These are phyloP conservation scores for Dactylellina parvicollis DNA, from an alignment of 2,329 filamentous ascomycete species.

Conservation along the genomic window DNA sequence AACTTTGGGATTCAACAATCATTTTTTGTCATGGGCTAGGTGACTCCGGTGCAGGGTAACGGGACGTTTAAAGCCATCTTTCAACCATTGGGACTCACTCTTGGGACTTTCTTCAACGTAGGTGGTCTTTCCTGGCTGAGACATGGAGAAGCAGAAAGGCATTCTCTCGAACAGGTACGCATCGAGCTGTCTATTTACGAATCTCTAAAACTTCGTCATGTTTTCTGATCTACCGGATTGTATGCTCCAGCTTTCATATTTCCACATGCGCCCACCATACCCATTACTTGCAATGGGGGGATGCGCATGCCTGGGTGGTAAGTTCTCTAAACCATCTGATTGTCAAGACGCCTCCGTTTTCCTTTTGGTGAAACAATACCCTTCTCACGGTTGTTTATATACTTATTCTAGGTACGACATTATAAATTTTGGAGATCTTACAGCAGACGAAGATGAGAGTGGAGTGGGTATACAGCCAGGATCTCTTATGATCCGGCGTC, in stretches of 20 bases:
- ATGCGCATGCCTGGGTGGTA: conserved; percentile 49
- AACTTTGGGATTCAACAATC: conserved; percentile 64
- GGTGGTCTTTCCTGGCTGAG: conserved; percentile 61
- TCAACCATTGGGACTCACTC: background rate
- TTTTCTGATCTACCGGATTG: conserved; percentile 65
- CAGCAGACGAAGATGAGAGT: conserved; percentile 22
- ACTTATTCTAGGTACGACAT: conserved; percentile 40
- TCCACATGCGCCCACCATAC: conserved; percentile 86
- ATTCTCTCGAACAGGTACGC: conserved; percentile 37
- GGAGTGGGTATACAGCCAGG: conserved; percentile 21
- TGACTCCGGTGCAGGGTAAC: conserved; percentile 76
- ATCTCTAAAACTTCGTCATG: conserved; percentile 81
- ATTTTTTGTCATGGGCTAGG: conserved; percentile 94
- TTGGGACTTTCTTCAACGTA: background rate
- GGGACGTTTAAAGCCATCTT: conserved; percentile 63
- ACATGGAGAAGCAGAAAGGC: conserved; percentile 64
- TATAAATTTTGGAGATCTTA: conserved; percentile 33
- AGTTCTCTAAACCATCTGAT: conserved; percentile 2
- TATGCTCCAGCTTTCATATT: conserved; percentile 80
- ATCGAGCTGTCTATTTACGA: conserved; percentile 70
- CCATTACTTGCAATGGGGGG: conserved; percentile 73
- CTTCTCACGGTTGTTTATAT: background rate
- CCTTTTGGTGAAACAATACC: too few relatives aligned
- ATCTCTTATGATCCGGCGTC: background rate
- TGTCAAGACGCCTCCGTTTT: too few relatives aligned